phyloP scores from a whole-genome alignment of 768 basidiomycete genomes.

The Russula emetica region DNA sequence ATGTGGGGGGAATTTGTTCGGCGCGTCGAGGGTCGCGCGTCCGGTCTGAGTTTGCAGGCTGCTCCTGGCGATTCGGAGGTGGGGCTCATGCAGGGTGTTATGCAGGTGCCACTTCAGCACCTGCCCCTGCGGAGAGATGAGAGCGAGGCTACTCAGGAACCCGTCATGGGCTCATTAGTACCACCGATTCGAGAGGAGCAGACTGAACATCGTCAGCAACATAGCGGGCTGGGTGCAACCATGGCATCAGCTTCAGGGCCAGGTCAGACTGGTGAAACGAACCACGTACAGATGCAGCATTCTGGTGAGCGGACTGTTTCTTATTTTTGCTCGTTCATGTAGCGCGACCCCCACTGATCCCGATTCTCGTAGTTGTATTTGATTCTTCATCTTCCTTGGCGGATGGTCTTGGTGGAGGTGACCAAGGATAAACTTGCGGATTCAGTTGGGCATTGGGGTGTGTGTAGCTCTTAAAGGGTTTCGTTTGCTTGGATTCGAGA shows the following conservation, averaged over 20 bases:
- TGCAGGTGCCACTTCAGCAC: constrained; percentile 22
- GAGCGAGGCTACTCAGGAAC: constrained; percentile 27
- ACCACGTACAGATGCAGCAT: constrained; percentile 22
- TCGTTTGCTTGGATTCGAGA: background rate
- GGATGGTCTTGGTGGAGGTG: constrained; percentile 26
- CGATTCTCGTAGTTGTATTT: constrained; percentile 19
- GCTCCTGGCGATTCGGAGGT: constrained; percentile 23
- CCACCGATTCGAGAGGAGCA: constrained; percentile 31
- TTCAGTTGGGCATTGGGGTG: background rate
- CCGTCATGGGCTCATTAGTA: constrained; percentile 33
- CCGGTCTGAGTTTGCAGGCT: constrained; percentile 19
- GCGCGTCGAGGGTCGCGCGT: constrained; percentile 49
- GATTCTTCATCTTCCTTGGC: constrained; percentile 25
- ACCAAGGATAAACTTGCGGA: constrained; percentile 10
- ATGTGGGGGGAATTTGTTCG: constrained; percentile 69
- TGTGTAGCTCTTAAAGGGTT: background rate
- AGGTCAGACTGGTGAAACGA: constrained; percentile 21
- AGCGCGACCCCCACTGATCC: background rate
- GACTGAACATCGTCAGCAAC: constrained; percentile 18
- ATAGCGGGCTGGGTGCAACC: constrained; percentile 4
- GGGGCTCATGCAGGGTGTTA: constrained; percentile 22
- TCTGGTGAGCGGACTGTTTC: constrained; percentile 12
- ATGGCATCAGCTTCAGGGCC: constrained; percentile 16
- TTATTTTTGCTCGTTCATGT: background rate
- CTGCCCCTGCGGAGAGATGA: constrained; percentile 25